Conservation (phyloP, 129 eudicot genomes). For the Helichrysum umbraculigerum region DNA sequence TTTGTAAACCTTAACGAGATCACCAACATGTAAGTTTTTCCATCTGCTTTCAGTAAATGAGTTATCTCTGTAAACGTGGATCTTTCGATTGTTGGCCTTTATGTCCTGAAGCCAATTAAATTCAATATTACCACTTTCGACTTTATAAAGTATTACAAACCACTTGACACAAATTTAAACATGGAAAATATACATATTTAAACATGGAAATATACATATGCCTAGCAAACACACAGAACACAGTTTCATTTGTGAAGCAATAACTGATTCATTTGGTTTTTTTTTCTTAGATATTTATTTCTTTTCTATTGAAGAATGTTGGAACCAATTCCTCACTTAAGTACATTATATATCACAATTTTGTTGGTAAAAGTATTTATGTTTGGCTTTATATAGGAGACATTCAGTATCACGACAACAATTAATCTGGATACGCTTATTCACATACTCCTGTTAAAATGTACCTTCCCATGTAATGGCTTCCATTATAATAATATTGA, state of each 20-base stretch:
- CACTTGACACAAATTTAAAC: background rate
- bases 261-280: background rate
- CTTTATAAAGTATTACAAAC: conserved; percentile 23
- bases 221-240: background rate
- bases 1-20: conserved; percentile 74
- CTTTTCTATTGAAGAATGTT: background rate
- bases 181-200: conserved; percentile 4
- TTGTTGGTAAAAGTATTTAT: background rate
- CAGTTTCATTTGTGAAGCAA: background rate
- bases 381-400: background rate
- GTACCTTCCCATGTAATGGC: background rate
- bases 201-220: conserved; percentile 5
- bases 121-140: conserved; percentile 9
- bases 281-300: too few species aligned
- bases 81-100: conserved; percentile 83
- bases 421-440: background rate
- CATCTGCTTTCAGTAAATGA: conserved; percentile 60
- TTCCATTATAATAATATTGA: background rate
- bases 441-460: conserved; percentile 1
- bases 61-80: conserved; percentile 45
- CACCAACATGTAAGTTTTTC: conserved; percentile 86
- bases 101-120: conserved; percentile 64
- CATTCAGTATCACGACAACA: background rate
- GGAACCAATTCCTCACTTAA: conserved; percentile 10
- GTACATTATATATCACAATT: conserved; percentile 10